phyloP scores from a whole-genome alignment of 2,329 filamentous ascomycete genomes.

The Cladosporium cucumerinum region DNA sequence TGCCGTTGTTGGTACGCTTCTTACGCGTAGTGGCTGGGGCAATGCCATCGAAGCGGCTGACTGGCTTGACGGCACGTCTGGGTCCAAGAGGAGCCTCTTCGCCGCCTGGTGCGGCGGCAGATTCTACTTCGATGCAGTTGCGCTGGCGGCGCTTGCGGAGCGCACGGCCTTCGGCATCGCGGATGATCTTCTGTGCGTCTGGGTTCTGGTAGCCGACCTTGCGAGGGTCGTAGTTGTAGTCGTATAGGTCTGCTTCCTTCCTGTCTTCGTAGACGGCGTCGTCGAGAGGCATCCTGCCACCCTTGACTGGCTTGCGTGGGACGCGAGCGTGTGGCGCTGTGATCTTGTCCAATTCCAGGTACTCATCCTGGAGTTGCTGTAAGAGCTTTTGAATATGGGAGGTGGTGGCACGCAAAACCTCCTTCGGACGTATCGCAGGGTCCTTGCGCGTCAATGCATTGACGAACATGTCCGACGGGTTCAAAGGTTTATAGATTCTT shows the following conservation, averaged over 20 bases:
- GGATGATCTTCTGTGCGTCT: conserved; percentile 50
- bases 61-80: conserved; percentile 26
- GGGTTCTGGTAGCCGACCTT: conserved; percentile 55
- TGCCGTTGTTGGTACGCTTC: conserved; percentile 21
- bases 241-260: conserved; percentile 60
- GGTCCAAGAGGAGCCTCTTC: conserved; percentile 8
- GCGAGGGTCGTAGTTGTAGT: conserved; percentile 56
- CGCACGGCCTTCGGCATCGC: conserved; percentile 46
- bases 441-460: conserved; percentile 43
- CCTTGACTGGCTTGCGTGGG: conserved; percentile 51
- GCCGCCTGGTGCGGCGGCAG: conserved; percentile 6
- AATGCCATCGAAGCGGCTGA: conserved; percentile 31
- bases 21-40: conserved; percentile 24
- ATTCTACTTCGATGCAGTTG: conserved; percentile 25
- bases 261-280: conserved; percentile 55
- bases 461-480: conserved; percentile 42
- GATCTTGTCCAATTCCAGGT: conserved; percentile 52
- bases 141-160: conserved; percentile 44
- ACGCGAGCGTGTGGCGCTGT: conserved; percentile 51
- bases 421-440: conserved; percentile 43
- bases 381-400: conserved; percentile 53
- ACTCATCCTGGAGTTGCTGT: conserved; percentile 58
- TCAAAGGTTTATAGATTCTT: conserved; percentile 41
- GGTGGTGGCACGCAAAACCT: conserved; percentile 55
- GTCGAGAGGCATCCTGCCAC: conserved; percentile 45